Base-by-base conservation (phyloP, 2,329 filamentous ascomycete genomes). In the Zasmidium angulare region DNA sequence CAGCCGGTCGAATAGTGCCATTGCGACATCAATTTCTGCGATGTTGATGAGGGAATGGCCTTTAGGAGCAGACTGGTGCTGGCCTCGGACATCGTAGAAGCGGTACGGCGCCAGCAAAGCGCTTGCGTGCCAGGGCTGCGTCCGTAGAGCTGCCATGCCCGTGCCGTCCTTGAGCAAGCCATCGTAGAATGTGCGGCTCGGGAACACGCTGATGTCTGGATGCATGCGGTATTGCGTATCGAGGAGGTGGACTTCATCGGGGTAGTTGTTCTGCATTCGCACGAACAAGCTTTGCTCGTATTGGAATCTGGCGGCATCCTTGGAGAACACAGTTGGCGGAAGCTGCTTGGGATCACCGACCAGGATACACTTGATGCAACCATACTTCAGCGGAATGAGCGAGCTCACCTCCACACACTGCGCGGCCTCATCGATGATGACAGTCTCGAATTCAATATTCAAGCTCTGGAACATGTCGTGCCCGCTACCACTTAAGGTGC, bases 181-280 rank as follows among this genome's bases (percentile, higher is more conserved):
- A 72, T 98, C 91, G 77, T 99, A 99, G 77, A 99, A 99, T 53
- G 93, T 89, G 67, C 84, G 80, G 74, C 92, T 96, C 1, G 96
- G 95, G 74, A 97, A 99, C 54, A 81, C 76, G 75, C 92, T 96
- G 73, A 99, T 99, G 66, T 95, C 91, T 0, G 96, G 95, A 77
- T 99, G 95, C 96, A 99, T 99, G 76, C 95, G 95, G 74, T 99
- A 99, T 72, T 99, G 95, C 57, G 89, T 95, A 72, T 98, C 93
- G n/a, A 99, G 85, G 23, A 99, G 82, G 78, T 99, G 93, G 17
- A 99, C 87, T 65, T 96, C 89, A 29, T 89, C 81, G 0, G 91
- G 90, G 68, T 93, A 88, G 64, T 97, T 97, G 69, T 88, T 87
- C 73, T 98, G 95, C 93, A 99, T 99, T 31, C 95, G 89, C 55